Evolutionary conservation across 306 rosid species (phyloP).

Genomic region (Sphenostylis stenocarpa): DNA sequence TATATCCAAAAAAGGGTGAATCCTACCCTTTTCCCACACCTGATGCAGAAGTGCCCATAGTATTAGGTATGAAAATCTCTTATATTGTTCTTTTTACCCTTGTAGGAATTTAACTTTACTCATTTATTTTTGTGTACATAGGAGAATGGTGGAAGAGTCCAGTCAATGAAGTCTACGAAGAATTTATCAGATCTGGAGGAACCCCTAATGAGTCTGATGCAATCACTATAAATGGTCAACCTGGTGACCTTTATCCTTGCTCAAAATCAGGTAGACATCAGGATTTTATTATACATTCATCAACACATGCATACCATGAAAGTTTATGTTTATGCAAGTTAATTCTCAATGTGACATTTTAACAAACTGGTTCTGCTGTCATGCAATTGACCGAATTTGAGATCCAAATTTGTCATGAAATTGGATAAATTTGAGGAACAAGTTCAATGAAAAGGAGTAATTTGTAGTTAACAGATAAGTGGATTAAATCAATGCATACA

Average conservation of each 20-base stretch:
- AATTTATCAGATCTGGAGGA: slow-evolving; percentile 43
- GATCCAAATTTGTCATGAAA: background rate
- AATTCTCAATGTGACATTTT: background rate
- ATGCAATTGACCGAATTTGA: background rate
- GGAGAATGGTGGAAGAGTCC: slow-evolving; percentile 78
- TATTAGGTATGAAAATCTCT: slow-evolving; percentile 44
- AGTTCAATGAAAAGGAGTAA: background rate
- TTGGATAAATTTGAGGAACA: background rate
- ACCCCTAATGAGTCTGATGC: slow-evolving; percentile 40
- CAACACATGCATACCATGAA: background rate
- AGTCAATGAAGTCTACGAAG: slow-evolving; percentile 31
- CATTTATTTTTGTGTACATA: background rate
- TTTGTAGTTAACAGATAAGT: background rate
- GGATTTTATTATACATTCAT: background rate
- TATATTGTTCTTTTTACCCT: background rate
- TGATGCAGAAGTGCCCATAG: slow-evolving; percentile 44
- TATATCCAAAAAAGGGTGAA: slow-evolving; percentile 38
- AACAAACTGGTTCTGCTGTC: background rate
- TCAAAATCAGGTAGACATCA: slow-evolving; percentile 34
- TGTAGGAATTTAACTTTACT: background rate
- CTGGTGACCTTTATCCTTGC: slow-evolving; percentile 47
- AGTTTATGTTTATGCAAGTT: background rate
- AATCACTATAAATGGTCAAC: slow-evolving; percentile 47
- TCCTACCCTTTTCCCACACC: slow-evolving; percentile 54
- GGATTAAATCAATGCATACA: background rate